Base-by-base conservation (phyloP, 192 early-diverging fungal genomes). In the Phycomyces nitens region DNA sequence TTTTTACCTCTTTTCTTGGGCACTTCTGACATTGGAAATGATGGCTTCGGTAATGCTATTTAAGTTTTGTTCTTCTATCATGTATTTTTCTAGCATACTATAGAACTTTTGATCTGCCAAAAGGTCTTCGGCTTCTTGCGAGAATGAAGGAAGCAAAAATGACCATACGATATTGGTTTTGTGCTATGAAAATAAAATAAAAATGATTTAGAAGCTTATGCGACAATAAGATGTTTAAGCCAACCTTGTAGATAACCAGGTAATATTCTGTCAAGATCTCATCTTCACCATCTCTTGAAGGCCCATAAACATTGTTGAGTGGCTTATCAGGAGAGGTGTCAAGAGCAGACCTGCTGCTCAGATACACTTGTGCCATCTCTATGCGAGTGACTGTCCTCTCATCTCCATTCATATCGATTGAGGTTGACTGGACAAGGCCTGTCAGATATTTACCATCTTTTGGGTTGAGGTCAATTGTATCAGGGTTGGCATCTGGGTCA, bases 181-280 rank as follows among this genome's bases (percentile, higher is more conserved):
- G 42, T 75, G 64, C 73, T 75, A 26, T 23, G 18, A 56, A 42
- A 22, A 11, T 26, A 58, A 16, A 27, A 56, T 27, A 24, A 6
- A 18, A 62, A 21, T 23, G 8, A n/a, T n/a, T n/a, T n/a, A n/a
- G n/a, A n/a, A n/a, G n/a, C n/a, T n/a, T n/a, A n/a, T n/a, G n/a
- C n/a, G n/a, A n/a, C n/a, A n/a, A n/a, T n/a, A n/a, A n/a, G 42
- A 16, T 55, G 2, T 29, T 39, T 1, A 5, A 26, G 18, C 44
- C 24, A 53, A 75, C 73, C 62, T 70, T 75, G 40, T 75, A 75
- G 10, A 75, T 42, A 0, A 75, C 34, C 23, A 75, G 54, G 12
- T 61, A 60, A 29, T 69, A 75, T 44, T 75, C 73, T 47, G 59
- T 53, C 24, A 69, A 44, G 5, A 20, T 38, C 7, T 47, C 18